Evolutionary conservation across 1,284 basidiomycete species (phyloP).

Genomic region (Sparassis latifolia): DNA sequence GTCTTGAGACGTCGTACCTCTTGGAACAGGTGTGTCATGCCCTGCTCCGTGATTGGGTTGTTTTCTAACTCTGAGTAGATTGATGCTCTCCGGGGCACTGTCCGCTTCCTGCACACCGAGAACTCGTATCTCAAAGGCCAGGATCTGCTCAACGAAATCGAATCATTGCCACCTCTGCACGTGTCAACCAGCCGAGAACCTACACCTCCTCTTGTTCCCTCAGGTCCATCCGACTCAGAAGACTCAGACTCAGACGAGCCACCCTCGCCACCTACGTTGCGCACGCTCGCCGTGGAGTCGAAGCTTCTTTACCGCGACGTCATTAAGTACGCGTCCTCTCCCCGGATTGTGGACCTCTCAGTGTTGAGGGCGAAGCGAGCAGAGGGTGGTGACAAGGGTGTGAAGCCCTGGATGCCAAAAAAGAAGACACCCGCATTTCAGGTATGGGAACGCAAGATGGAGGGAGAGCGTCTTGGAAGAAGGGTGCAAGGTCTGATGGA

Average conservation of each 20-base stretch:
- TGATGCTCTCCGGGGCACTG: constrained; percentile 83
- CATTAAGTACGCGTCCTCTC: constrained; percentile 72
- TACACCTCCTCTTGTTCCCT: constrained; percentile 59
- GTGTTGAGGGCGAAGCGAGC: constrained; percentile 44
- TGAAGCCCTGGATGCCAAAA: constrained; percentile 61
- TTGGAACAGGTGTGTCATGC: constrained; percentile 63
- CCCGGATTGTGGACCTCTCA: constrained; percentile 79
- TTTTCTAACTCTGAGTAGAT: constrained; percentile 43
- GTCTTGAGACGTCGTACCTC: constrained; percentile 78
- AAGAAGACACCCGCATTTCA: constrained; percentile 77
- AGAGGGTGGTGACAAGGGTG: constrained; percentile 32
- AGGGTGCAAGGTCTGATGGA: constrained; percentile 67
- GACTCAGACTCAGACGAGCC: constrained; percentile 48
- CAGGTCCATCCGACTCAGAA: constrained; percentile 55
- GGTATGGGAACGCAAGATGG: constrained; percentile 66
- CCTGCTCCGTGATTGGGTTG: not conserved
- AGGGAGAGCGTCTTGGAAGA: constrained; percentile 63
- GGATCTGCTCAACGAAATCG: constrained; percentile 79
- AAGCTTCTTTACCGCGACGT: constrained; percentile 81
- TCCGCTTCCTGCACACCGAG: constrained; percentile 86
- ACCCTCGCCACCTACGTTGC: constrained; percentile 44
- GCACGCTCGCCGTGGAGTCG: constrained; percentile 70
- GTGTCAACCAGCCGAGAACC: constrained; percentile 37
- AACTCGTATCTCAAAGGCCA: constrained; percentile 90
- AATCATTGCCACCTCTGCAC: constrained; percentile 61